Conservation (phyloP, 805 yeast species). For the Schwanniomyces vanrijiae region DNA sequence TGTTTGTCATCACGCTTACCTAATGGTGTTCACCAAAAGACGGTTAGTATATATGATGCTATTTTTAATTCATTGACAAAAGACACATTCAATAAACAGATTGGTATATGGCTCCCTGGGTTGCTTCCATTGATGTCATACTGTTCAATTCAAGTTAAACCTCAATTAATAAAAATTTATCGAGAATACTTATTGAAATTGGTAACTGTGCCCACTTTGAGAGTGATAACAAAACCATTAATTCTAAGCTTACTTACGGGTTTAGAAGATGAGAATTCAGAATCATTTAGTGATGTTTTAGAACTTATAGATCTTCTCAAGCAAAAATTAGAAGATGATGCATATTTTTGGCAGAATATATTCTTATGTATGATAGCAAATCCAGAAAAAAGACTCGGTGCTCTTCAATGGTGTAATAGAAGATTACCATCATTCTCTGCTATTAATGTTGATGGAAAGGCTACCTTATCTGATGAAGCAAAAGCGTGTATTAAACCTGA, state of each 20-base stretch:
- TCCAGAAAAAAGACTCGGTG: conserved; percentile 81
- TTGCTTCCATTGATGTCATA: conserved; percentile 84
- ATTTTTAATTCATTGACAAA: conserved; percentile 66
- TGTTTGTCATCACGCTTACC: conserved; percentile 84
- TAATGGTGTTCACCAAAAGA: conserved; percentile 92
- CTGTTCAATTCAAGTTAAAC: conserved; percentile 87
- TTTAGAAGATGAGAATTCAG: conserved; percentile 89
- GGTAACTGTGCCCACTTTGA: conserved; percentile 43
- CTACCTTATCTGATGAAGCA: conserved; percentile 48
- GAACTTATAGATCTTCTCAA: conserved; percentile 61
- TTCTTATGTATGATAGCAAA: conserved; percentile 75
- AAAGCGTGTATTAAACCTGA: conserved; percentile 68
- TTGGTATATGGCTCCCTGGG: conserved; percentile 89
- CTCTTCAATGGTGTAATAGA: conserved; percentile 69
- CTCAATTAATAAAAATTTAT: conserved; percentile 66
- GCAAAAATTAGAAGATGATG: conserved; percentile 56
- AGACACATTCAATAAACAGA: conserved; percentile 51
- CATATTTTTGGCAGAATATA: conserved; percentile 84
- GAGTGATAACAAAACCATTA: conserved; percentile 64
- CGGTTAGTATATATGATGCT: conserved; percentile 71
- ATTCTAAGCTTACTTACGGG: conserved; percentile 80
- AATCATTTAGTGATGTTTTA: conserved; percentile 65
- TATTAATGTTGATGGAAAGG: conserved; percentile 19
- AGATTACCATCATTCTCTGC: conserved; percentile 62
- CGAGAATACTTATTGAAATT: conserved; percentile 50